Percentiles rank a stretch among this genome's conserved stretches.
Evolutionary conservation across 1,139 yeast species (phyloP).

Genomic region (Pichia sp.): DNA sequence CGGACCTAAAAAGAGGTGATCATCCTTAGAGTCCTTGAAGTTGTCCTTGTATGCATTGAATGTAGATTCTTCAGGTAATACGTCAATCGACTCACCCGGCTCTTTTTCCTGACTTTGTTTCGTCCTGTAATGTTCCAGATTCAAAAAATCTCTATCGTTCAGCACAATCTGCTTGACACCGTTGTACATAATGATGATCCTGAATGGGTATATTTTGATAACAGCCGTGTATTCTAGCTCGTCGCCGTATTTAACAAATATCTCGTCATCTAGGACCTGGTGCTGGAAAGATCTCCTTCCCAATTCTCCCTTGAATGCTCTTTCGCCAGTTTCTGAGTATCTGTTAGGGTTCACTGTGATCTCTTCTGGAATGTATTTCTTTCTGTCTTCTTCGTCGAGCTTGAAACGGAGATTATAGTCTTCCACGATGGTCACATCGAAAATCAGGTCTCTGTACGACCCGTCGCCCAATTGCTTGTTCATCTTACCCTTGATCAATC

Average conservation of each 20-base stretch:
- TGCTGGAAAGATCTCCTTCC: conserved; percentile 18
- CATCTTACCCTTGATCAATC: conserved; percentile 41
- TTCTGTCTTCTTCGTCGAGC: conserved; percentile 56
- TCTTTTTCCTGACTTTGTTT: conserved; percentile 34
- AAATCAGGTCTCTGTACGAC: conserved; percentile 42
- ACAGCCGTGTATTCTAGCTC: conserved; percentile 25
- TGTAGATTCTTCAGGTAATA: conserved; percentile 52
- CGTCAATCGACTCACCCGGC: conserved; percentile 32
- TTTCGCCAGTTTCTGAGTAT: conserved; percentile 55
- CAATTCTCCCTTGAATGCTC: conserved; percentile 45
- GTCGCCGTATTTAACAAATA: conserved; percentile 42
- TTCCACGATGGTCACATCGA: conserved; percentile 51
- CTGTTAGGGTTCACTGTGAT: conserved; percentile 39
- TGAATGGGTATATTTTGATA: conserved; percentile 48
- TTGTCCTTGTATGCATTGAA: conserved; percentile 57
- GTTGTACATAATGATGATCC: conserved; percentile 44
- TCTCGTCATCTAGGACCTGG: conserved; percentile 24
- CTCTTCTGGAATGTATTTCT: conserved; percentile 11
- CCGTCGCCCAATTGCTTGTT: conserved; percentile 37
- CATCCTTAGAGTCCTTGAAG: conserved; percentile 57
- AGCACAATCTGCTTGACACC: conserved; percentile 48
- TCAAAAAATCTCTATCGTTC: conserved; percentile 66
- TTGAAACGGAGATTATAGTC: conserved; percentile 55
- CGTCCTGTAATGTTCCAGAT: conserved; percentile 73
- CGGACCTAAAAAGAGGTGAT: conserved; percentile 75